phyloP scores from a whole-genome alignment of 208 protist genomes.

The Blastocrithidia nonstop region DNA sequence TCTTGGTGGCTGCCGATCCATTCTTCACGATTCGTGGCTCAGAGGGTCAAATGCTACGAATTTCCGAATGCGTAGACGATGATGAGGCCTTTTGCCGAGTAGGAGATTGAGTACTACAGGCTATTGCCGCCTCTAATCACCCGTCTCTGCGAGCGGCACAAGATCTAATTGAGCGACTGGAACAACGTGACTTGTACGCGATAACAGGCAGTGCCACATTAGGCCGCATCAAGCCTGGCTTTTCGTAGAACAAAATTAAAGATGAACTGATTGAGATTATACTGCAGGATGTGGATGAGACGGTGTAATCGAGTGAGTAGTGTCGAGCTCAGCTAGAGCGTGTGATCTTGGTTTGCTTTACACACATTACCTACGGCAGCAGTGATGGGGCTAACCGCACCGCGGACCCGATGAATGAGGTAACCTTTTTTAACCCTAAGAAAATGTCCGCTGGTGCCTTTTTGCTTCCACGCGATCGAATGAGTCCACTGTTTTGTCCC shows the following conservation, averaged over 20 bases:
- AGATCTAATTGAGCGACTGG: slow-evolving; percentile 22
- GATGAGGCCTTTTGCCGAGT: slow-evolving; percentile 29
- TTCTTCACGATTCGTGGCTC: slow-evolving; percentile 15
- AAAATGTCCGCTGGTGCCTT: slow-evolving; percentile 11
- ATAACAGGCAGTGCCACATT: slow-evolving; percentile 28
- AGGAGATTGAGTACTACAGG: slow-evolving; percentile 46
- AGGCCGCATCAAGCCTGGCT: neutral
- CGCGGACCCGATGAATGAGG: slow-evolving; percentile 42
- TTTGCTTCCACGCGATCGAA: slow-evolving; percentile 15
- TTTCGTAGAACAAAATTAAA: neutral
- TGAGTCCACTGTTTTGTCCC: slow-evolving; percentile 33
- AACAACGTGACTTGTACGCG: slow-evolving; percentile 25
- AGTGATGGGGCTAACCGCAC: slow-evolving; percentile 15
- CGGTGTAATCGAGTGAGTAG: neutral
- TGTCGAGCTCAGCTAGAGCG: slow-evolving; percentile 4
- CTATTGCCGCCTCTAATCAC: slow-evolving; percentile 24
- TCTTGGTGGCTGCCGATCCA: slow-evolving; percentile 44
- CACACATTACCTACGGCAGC: slow-evolving; percentile 51
- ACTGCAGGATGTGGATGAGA: slow-evolving; percentile 4
- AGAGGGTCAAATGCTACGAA: slow-evolving; percentile 8
- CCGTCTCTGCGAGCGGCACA: slow-evolving; percentile 10
- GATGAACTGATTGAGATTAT: slow-evolving; percentile 2
- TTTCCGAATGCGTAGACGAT: slow-evolving; percentile 25
- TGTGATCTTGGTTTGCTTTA: slow-evolving; percentile 26
- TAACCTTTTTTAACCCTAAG: slow-evolving; percentile 57